Percentiles rank a stretch among this genome's conserved stretches.
These are phyloP conservation scores for Cornus suecica DNA, from an alignment of 148 eudicot species.

Conservation along the genomic window DNA sequence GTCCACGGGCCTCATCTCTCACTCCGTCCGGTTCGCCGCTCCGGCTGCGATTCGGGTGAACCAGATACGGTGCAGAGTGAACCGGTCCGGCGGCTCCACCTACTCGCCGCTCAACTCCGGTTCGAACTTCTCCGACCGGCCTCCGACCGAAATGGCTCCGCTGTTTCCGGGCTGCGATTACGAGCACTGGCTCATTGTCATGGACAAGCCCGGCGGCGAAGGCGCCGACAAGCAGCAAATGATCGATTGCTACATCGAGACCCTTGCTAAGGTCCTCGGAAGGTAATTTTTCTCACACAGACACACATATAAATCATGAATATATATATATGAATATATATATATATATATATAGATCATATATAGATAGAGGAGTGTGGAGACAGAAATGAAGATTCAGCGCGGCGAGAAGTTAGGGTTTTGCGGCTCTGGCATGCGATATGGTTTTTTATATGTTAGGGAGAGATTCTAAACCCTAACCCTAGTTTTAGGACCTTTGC, in stretches of 20 bases:
- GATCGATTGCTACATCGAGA: slow-evolving; percentile 61
- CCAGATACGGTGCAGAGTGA: slow-evolving; percentile 48
- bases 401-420: neutral
- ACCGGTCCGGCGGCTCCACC: slow-evolving; percentile 43
- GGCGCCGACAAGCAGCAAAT: slow-evolving; percentile 57
- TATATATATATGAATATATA: no score
- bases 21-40: slow-evolving; percentile 21
- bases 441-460: neutral
- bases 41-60: slow-evolving; percentile 27
- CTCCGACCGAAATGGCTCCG: slow-evolving; percentile 81
- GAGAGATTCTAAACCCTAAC: neutral
- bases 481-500: neutral
- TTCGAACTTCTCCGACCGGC: slow-evolving; percentile 60
- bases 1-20: slow-evolving; percentile 27
- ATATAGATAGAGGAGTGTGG: neutral
- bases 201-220: slow-evolving; percentile 78
- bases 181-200: slow-evolving; percentile 80
- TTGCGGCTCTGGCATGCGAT: no score
- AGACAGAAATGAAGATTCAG: neutral
- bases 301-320: no score
- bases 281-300: slow-evolving; percentile 27
- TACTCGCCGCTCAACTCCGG: slow-evolving; percentile 70
- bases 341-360: no score
- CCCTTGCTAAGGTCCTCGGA: slow-evolving; percentile 66
- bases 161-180: slow-evolving; percentile 76